phyloP scores from a whole-genome alignment of 371 early-diverging fungal genomes.

The Parasitella parasitica region DNA sequence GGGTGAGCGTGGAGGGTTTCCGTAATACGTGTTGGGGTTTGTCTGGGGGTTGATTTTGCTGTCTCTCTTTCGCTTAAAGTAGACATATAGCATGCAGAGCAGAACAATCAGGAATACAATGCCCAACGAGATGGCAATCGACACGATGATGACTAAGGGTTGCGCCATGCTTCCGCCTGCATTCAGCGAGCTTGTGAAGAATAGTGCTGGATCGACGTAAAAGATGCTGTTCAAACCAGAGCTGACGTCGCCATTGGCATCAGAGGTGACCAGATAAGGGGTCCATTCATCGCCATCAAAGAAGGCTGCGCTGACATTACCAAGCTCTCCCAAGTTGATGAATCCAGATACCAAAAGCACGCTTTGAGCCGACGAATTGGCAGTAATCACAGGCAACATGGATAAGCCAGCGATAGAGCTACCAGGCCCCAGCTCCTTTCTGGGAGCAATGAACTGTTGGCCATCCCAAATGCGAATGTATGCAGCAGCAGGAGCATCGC shows the following conservation, averaged over 20 bases:
- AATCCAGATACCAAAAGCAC: constrained; percentile 48
- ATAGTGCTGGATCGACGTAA: constrained; percentile 30
- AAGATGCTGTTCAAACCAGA: constrained; percentile 44
- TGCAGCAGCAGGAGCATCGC: constrained; percentile 3
- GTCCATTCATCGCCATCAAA: constrained; percentile 64
- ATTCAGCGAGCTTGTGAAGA: background rate
- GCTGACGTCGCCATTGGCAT: constrained; percentile 32
- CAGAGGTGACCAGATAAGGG: constrained; percentile 62
- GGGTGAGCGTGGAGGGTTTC: constrained; percentile 46
- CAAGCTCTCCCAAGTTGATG: constrained; percentile 41
- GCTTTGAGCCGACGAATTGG: background rate
- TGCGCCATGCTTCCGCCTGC: constrained; percentile 52
- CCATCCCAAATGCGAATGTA: constrained; percentile 47
- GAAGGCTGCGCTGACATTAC: constrained; percentile 62
- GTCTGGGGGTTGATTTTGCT: constrained; percentile 29
- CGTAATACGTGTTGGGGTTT: constrained; percentile 38
- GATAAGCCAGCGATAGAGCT: constrained; percentile 31
- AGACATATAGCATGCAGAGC: constrained; percentile 47
- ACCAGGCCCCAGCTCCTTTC: constrained; percentile 29
- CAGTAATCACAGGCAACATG: constrained; percentile 11
- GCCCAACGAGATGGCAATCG: constrained; percentile 67
- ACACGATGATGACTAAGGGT: constrained; percentile 66
- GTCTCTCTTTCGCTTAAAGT: constrained; percentile 35
- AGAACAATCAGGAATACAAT: constrained; percentile 70
- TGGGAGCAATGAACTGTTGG: constrained; percentile 14